Percentiles rank a stretch among this genome's conserved stretches.
These are phyloP conservation scores for Mucor piriformis DNA, from an alignment of 371 early-diverging fungal species.

Conservation along the genomic window DNA sequence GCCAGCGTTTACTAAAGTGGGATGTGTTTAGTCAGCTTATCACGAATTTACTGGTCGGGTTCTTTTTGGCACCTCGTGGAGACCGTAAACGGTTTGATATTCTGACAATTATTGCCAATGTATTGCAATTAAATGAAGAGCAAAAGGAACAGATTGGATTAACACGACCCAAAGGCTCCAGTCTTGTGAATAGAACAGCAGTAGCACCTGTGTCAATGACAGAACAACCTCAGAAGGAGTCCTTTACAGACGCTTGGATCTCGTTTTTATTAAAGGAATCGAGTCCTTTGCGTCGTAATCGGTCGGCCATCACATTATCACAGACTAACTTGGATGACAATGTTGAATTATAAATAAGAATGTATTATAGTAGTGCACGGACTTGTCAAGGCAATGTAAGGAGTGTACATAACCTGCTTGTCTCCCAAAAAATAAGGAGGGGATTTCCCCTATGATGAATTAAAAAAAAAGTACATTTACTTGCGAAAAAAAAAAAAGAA, in stretches of 20 bases:
- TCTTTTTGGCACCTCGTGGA: conserved; percentile 81
- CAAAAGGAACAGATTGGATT: conserved; percentile 87
- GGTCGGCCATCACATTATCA: conserved; percentile 23
- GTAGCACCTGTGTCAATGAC: conserved; percentile 23
- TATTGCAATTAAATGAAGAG: conserved; percentile 83
- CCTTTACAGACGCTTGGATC: conserved; percentile 89
- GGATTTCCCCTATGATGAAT: too few relatives aligned
- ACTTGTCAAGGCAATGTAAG: too few relatives aligned
- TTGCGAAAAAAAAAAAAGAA: background rate
- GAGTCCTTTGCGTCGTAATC: conserved; percentile 31
- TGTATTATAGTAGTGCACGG: background rate
- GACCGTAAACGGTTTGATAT: conserved; percentile 90
- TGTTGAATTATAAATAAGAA: conserved; percentile 16
- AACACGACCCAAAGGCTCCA: conserved; percentile 49
- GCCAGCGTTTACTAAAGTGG: background rate
- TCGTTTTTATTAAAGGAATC: conserved; percentile 80
- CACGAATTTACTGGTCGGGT: conserved; percentile 84
- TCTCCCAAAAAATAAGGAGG: too few relatives aligned
- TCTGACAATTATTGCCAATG: conserved; percentile 83
- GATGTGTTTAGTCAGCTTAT: conserved; percentile 69
- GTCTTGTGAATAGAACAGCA: background rate
- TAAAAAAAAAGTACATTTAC: background rate
- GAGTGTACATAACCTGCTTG: too few relatives aligned
- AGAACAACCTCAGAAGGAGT: conserved; percentile 47
- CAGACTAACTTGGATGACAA: conserved; percentile 13